Evolutionary conservation across 1,284 basidiomycete species (phyloP).

Genomic region (Austroboletus niveus): DNA sequence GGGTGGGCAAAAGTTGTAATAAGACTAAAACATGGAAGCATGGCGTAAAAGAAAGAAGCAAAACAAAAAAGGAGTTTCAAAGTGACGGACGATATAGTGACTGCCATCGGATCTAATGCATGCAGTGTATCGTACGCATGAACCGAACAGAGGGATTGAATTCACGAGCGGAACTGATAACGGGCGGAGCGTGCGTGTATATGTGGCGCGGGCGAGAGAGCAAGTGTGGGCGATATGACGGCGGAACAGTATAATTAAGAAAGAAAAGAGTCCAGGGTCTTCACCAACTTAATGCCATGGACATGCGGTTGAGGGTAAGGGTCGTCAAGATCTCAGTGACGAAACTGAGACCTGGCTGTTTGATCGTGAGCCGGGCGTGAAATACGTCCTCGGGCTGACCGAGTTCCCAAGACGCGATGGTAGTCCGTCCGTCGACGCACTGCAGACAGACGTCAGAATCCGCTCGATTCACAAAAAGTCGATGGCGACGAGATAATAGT

Average conservation of each 20-base stretch:
- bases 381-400: slow-evolving; percentile 54
- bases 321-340: slow-evolving; percentile 74
- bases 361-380: slow-evolving; percentile 58
- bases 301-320: slow-evolving; percentile 66
- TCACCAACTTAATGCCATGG: slow-evolving; percentile 53
- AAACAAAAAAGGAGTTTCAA: slow-evolving; percentile 18
- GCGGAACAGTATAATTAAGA: neutral
- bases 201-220: slow-evolving; percentile 1
- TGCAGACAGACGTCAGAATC: slow-evolving; percentile 21
- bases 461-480: neutral
- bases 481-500: neutral
- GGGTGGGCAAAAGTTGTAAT: slow-evolving; percentile 1
- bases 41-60: slow-evolving; percentile 1
- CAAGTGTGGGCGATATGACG: slow-evolving; percentile 1
- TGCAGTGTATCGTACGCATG: neutral
- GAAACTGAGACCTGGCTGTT: slow-evolving; percentile 50
- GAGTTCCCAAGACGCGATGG: slow-evolving; percentile 62
- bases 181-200: neutral
- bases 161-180: slow-evolving; percentile 6
- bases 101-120: slow-evolving; percentile 7
- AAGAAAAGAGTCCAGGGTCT: neutral
- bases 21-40: slow-evolving; percentile 14
- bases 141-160: neutral
- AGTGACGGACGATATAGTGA: slow-evolving; percentile 6
- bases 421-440: slow-evolving; percentile 58